Percentiles rank a stretch among this genome's conserved stretches.
Evolutionary conservation across 306 rosid genomes (phyloP).

Genomic region (Casuarina equisetifolia): DNA sequence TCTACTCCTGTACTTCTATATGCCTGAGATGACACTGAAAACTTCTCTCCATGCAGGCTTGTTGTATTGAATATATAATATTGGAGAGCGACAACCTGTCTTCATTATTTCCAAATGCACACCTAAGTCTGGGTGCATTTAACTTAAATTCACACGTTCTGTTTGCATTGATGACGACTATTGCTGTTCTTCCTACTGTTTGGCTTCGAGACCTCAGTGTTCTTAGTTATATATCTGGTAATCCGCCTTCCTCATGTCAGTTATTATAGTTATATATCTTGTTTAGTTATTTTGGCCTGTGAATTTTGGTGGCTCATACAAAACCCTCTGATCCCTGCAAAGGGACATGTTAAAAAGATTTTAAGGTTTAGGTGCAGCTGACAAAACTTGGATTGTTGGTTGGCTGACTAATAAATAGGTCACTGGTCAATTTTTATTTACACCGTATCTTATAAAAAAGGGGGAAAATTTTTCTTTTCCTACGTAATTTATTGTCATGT

Average conservation of each 20-base stretch:
- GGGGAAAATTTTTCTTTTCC: neutral
- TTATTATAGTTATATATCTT: neutral
- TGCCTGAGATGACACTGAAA: constrained; percentile 27
- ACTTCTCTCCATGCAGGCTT: constrained; percentile 58
- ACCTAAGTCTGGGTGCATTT: constrained; percentile 58
- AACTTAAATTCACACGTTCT: constrained; percentile 52
- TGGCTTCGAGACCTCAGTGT: constrained; percentile 90
- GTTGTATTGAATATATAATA: constrained; percentile 91
- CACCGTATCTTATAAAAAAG: neutral
- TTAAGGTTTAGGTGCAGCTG: neutral
- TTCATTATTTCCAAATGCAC: constrained; percentile 82
- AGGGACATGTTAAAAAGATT: neutral
- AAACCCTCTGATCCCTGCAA: constrained; percentile 1
- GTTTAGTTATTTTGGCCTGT: constrained; percentile 5
- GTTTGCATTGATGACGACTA: constrained; percentile 70
- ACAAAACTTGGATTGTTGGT: neutral
- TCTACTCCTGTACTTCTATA: constrained; percentile 1
- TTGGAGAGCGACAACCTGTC: constrained; percentile 96
- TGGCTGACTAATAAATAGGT: neutral
- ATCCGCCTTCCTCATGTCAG: constrained; percentile 8
- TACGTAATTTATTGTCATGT: neutral
- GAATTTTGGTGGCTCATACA: neutral
- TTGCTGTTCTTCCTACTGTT: constrained; percentile 97
- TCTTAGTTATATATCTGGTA: constrained; percentile 94
- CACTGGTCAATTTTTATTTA: neutral